Conservation (phyloP, 345 rosid species). For the Carallia brachiata region DNA sequence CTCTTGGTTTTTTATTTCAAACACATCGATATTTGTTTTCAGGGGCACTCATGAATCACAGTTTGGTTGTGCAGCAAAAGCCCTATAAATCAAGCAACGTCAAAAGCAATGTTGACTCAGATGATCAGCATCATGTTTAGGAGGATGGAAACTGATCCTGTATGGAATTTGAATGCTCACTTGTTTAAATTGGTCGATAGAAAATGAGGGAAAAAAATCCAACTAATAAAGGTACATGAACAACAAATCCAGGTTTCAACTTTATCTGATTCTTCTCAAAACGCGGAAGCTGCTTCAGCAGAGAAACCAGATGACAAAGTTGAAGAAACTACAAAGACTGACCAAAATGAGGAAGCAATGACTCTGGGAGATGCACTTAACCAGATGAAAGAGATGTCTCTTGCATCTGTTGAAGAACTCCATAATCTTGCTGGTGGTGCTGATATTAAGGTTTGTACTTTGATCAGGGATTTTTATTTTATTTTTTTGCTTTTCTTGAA, state of each 20-base stretch:
- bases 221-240: conserved; percentile 21
- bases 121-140: conserved; percentile 91
- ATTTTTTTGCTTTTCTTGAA: not conserved
- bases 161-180: conserved; percentile 33
- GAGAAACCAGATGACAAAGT: conserved; percentile 43
- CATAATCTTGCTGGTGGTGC: conserved; percentile 96
- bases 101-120: conserved; percentile 99
- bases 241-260: conserved; percentile 56
- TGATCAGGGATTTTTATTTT: not conserved
- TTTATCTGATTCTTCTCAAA: conserved; percentile 46
- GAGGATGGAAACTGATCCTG: conserved; percentile 95
- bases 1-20: not conserved
- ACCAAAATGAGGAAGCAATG: conserved; percentile 62
- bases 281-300: conserved; percentile 45
- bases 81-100: conserved; percentile 94
- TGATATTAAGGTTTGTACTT: conserved; percentile 77
- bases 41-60: conserved; percentile 26
- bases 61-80: conserved; percentile 79
- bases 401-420: conserved; percentile 95
- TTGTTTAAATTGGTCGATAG: not conserved
- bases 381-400: conserved; percentile 65
- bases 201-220: not conserved
- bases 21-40: conserved; percentile 8
- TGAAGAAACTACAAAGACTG: conserved; percentile 51
- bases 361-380: conserved; percentile 81